Conservation (phyloP, 768 basidiomycete species). For the Termitomyces titanicus region DNA sequence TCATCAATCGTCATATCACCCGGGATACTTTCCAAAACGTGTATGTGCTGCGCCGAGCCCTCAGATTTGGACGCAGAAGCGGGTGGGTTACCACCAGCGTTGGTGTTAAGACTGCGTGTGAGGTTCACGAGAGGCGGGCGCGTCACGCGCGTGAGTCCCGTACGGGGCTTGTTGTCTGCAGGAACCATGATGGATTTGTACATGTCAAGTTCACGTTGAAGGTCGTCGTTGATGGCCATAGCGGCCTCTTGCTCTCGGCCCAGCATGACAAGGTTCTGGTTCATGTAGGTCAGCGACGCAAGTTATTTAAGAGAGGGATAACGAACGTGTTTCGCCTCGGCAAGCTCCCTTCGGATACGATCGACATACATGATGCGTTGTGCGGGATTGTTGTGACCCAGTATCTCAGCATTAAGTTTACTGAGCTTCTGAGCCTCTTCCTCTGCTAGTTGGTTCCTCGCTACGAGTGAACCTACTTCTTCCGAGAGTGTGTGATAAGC, state of each 20-base stretch:
- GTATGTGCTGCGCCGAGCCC: conserved; percentile 12
- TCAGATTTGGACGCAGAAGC: not conserved
- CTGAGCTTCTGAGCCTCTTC: conserved; percentile 75
- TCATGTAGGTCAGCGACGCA: not conserved
- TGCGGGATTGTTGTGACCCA: conserved; percentile 79
- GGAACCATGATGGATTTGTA: conserved; percentile 58
- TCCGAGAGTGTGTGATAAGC: conserved; percentile 66
- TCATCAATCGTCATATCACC: conserved; percentile 54
- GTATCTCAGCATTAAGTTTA: conserved; percentile 80
- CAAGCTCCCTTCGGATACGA: conserved; percentile 72
- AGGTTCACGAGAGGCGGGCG: conserved; percentile 45
- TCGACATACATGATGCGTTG: conserved; percentile 90
- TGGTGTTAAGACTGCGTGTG: conserved; percentile 33
- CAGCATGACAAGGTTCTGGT: conserved; percentile 46
- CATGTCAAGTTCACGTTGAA: conserved; percentile 52
- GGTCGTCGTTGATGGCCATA: conserved; percentile 38
- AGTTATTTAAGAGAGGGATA: not conserved
- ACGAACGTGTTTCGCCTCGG: conserved; percentile 77
- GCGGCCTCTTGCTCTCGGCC: conserved; percentile 46
- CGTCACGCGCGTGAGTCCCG: conserved; percentile 47
- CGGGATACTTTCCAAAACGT: conserved; percentile 28
- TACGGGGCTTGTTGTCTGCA: conserved; percentile 47
- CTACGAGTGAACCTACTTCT: conserved; percentile 60
- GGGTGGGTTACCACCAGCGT: not conserved
- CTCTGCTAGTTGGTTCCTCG: conserved; percentile 74